Conservation (phyloP, 179 eudicot genomes). For the Beta lomatogona region DNA sequence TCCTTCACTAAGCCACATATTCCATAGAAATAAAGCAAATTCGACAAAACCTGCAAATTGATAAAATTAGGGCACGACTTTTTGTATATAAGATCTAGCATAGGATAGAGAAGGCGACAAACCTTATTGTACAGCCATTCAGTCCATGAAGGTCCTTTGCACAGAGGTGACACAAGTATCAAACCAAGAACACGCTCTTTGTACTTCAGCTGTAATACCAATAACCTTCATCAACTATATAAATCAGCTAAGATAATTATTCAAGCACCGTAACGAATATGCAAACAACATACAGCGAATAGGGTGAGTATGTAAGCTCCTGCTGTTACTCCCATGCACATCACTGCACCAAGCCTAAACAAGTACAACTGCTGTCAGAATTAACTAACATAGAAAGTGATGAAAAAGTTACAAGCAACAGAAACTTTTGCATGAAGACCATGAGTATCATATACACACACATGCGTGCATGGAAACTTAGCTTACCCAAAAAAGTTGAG, state of each 20-base stretch:
- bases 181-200: slow-evolving; percentile 90
- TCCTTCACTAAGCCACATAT: slow-evolving; percentile 86
- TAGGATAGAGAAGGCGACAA: not conserved
- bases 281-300: slow-evolving; percentile 73
- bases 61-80: not conserved
- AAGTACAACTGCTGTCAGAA: slow-evolving; percentile 32
- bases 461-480: not conserved
- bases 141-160: slow-evolving; percentile 91
- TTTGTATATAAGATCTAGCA: not conserved
- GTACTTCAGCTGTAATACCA: slow-evolving; percentile 68
- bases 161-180: slow-evolving; percentile 92
- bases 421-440: not conserved
- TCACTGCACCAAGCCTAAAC: slow-evolving; percentile 89
- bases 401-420: not conserved
- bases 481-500: slow-evolving; percentile 57
- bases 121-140: slow-evolving; percentile 98
- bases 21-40: slow-evolving; percentile 85
- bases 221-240: slow-evolving; percentile 21
- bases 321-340: slow-evolving; percentile 98
- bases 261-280: slow-evolving; percentile 2
- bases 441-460: not conserved
- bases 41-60: slow-evolving; percentile 69
- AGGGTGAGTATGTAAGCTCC: slow-evolving; percentile 94
- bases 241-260: not conserved
- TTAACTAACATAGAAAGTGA: not conserved